These are phyloP conservation scores for Onygenales sp. DNA, from an alignment of 2,329 filamentous ascomycete species.

Conservation along the genomic window DNA sequence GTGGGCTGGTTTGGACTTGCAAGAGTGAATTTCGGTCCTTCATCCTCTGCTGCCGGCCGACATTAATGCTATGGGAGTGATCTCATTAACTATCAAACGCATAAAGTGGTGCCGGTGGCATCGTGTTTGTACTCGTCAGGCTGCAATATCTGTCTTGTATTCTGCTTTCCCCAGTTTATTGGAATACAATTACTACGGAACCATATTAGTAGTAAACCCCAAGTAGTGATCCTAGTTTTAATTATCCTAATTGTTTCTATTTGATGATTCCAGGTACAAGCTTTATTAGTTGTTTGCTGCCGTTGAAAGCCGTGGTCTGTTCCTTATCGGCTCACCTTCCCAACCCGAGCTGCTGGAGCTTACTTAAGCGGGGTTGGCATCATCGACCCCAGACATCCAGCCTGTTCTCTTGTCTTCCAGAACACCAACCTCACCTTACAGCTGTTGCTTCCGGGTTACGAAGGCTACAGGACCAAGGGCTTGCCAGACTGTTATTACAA, in stretches of 20 bases:
- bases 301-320: no score
- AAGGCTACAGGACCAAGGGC: neutral
- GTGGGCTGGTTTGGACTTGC: no score
- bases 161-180: neutral
- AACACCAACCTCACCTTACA: neutral
- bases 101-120: no score
- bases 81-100: no score
- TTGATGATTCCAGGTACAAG: conserved; percentile 1
- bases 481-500: neutral
- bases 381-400: neutral
- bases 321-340: no score
- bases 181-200: neutral
- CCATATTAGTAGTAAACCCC: neutral
- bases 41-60: no score
- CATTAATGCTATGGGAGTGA: no score
- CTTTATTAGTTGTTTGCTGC: no score
- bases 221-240: neutral
- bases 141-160: no score
- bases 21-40: no score
- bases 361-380: neutral
- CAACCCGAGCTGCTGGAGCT: no score
- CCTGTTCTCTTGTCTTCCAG: neutral
- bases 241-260: neutral
- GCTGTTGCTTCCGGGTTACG: neutral
- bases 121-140: no score